Evolutionary conservation across 2,329 filamentous ascomycete species (phyloP), one percentile per base, ranked within the genome.

Genomic region (Clarireedia sp.): DNA sequence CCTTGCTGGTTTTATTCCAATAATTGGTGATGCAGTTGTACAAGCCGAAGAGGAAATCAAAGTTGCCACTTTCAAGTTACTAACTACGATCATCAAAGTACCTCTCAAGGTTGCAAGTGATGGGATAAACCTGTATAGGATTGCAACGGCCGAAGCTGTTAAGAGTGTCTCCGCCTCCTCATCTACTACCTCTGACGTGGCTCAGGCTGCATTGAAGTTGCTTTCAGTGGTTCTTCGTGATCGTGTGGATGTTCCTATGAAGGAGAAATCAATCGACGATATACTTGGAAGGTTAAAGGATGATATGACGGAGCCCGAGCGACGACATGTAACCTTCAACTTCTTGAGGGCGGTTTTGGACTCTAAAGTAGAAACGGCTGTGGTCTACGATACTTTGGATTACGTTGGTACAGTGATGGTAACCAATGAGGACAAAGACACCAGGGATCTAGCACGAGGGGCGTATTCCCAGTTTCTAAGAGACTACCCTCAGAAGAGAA

Each of bases 401-500:
- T 85, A 90, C 64, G 86, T 95, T 29, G 89, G 90, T 47, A 85
- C 82, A 3, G 87, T 96, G 69, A 97, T 97, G 91, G 87, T 99
- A 55, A 96, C 88, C 45, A 97, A 97, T 67, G 89, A 96, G 60
- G 91, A 95, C 63, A 87, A 87, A 63, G 85, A 87, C 61, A 92
- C 92, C 2, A 82, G 94, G 51, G 90, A 96, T 68, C 77, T 95
- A 38, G 91, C 92, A 14, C 81, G 94, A 55, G 90, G 90, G 19
- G 87, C 90, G 14, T 99, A 95, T 71, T 87, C 96, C 70, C 90
- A 96, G 63, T 99, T 99, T 73, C 75, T 99, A 55, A 83, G 91
- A 62, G 90, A 96, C 53, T 99, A 96, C 67, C 92, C 94, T 0
- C 94, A 97, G 69, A 90, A 87, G 65, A 91, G 90, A 71, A 87